phyloP scores from a whole-genome alignment of 768 basidiomycete species.

The Trametes cubensis region DNA sequence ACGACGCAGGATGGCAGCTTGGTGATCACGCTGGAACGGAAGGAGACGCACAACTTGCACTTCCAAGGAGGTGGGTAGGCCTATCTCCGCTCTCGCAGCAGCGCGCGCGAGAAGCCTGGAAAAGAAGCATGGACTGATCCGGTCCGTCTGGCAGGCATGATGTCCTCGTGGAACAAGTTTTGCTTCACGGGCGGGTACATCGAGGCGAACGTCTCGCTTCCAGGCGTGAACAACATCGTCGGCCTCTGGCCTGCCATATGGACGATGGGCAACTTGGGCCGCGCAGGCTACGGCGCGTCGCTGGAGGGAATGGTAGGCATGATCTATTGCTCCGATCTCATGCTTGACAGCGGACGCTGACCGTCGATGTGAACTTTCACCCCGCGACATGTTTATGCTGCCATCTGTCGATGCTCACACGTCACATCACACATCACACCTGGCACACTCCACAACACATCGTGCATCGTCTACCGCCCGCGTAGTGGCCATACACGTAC shows the following conservation, averaged over 20 bases:
- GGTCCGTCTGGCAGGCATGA: slow-evolving; percentile 39
- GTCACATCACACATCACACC: no score
- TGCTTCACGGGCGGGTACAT: slow-evolving; percentile 91
- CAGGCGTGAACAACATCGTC: slow-evolving; percentile 62
- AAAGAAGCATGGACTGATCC: not conserved
- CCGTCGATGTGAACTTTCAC: no score
- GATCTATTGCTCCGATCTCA: not conserved
- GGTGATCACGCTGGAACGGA: slow-evolving; percentile 71
- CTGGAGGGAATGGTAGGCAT: slow-evolving; percentile 74
- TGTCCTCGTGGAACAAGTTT: slow-evolving; percentile 85
- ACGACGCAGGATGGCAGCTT: slow-evolving; percentile 76
- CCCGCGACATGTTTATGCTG: no score
- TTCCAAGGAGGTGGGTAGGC: slow-evolving; percentile 58
- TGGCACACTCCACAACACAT: no score
- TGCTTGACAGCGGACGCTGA: no score
- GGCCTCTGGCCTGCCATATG: slow-evolving; percentile 81
- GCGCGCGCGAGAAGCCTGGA: not conserved
- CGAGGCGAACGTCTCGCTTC: slow-evolving; percentile 67
- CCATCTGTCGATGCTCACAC: no score
- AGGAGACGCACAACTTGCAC: slow-evolving; percentile 67
- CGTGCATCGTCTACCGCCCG: not conserved
- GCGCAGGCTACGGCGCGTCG: slow-evolving; percentile 87
- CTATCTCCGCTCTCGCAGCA: not conserved
- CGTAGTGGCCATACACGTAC: slow-evolving; percentile 80
- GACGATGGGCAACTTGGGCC: slow-evolving; percentile 82